phyloP scores from a whole-genome alignment of 441 rosid species.

The Bocquillonia castaneifolia region DNA sequence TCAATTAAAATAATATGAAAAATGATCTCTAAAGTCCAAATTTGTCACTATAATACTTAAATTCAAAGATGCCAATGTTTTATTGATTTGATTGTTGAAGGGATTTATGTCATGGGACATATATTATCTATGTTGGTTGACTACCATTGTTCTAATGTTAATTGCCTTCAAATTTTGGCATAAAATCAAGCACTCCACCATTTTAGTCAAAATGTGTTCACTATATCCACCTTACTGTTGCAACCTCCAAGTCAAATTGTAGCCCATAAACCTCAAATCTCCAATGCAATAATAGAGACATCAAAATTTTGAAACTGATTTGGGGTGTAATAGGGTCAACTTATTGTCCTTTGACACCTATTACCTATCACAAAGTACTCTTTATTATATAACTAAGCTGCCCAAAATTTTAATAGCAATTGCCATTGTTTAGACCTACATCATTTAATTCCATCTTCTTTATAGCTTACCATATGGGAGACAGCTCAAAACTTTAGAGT shows the following conservation, averaged over 20 bases:
- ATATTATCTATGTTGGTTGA: background rate
- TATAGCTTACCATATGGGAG: conserved; percentile 6
- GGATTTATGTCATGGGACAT: background rate
- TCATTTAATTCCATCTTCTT: background rate
- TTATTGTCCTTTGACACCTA: conserved; percentile 8
- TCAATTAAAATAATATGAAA: too few species aligned
- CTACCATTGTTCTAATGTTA: background rate
- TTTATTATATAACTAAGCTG: background rate
- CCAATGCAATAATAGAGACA: background rate
- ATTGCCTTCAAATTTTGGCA: background rate
- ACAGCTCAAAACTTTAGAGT: conserved; percentile 10
- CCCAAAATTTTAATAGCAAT: background rate
- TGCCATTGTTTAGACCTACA: background rate
- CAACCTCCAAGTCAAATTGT: background rate
- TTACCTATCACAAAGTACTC: background rate
- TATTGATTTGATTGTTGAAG: background rate
- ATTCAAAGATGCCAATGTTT: background rate
- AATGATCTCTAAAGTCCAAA: too few species aligned
- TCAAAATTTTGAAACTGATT: background rate
- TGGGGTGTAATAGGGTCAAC: background rate
- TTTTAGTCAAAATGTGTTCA: background rate
- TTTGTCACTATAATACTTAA: background rate
- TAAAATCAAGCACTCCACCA: background rate
- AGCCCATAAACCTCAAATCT: background rate
- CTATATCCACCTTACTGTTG: background rate